Conservation (phyloP, 2,329 filamentous ascomycete genomes). For the Trichoderma harzianum region DNA sequence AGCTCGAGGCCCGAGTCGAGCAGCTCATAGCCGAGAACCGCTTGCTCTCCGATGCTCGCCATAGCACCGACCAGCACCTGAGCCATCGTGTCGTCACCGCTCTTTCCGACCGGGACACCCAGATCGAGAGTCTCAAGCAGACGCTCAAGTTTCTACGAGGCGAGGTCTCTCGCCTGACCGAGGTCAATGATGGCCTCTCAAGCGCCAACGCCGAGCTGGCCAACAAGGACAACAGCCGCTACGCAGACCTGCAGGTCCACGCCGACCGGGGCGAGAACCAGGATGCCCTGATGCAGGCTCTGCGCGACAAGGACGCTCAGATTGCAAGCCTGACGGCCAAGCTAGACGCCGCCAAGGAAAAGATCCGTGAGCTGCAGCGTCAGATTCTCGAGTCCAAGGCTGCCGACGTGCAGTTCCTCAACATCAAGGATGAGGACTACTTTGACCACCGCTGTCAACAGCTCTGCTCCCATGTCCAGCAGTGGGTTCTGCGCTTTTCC, state of each 20-base stretch:
- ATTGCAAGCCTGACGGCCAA: slow-evolving; percentile 74
- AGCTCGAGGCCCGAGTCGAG: slow-evolving; percentile 82
- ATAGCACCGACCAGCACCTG: slow-evolving; percentile 63
- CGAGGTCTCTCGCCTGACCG: slow-evolving; percentile 75
- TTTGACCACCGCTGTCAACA: slow-evolving; percentile 93
- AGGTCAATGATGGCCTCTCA: slow-evolving; percentile 76
- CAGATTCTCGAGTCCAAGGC: slow-evolving; percentile 58
- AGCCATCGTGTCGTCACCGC: slow-evolving; percentile 65
- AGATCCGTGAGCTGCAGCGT: slow-evolving; percentile 50
- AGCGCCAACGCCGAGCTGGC: slow-evolving; percentile 75
- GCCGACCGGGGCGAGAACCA: slow-evolving; percentile 66
- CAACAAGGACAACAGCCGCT: slow-evolving; percentile 70
- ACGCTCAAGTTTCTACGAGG: slow-evolving; percentile 76
- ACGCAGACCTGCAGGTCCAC: slow-evolving; percentile 64
- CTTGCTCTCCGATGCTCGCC: slow-evolving; percentile 68
- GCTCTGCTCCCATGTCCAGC: slow-evolving; percentile 91
- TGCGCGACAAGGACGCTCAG: slow-evolving; percentile 82
- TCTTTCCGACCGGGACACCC: slow-evolving; percentile 76
- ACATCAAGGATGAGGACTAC: slow-evolving; percentile 84
- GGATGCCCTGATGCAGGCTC: slow-evolving; percentile 54
- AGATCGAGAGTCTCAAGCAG: slow-evolving; percentile 78
- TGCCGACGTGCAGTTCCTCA: slow-evolving; percentile 69
- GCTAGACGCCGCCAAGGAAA: slow-evolving; percentile 66
- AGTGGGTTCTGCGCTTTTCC: slow-evolving; percentile 97
- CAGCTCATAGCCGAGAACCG: slow-evolving; percentile 83